Evolutionary conservation across 305 asterid genomes (phyloP).

Genomic region (Rubia tinctorum): DNA sequence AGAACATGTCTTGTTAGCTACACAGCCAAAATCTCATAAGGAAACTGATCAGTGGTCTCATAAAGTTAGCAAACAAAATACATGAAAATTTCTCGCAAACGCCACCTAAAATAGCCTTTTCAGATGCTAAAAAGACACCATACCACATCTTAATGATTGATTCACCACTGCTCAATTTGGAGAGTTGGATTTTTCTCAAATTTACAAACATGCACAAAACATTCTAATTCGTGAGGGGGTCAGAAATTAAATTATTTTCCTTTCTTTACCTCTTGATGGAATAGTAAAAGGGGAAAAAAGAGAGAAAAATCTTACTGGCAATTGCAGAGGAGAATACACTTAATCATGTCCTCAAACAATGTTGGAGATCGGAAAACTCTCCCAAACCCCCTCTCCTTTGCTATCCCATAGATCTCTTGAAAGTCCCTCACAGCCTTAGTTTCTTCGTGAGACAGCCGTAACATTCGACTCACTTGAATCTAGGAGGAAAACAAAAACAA

Average conservation of each 20-base stretch:
- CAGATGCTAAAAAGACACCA: background rate
- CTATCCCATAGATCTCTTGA: slow-evolving; percentile 50
- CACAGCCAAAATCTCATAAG: too few relatives aligned
- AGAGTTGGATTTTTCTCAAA: background rate
- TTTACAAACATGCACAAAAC: background rate
- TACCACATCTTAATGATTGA: background rate
- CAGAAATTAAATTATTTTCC: too few relatives aligned
- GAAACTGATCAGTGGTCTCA: background rate
- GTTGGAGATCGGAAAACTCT: slow-evolving; percentile 84
- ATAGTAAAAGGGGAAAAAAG: background rate
- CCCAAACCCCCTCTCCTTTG: slow-evolving; percentile 58
- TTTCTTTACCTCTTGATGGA: too few relatives aligned
- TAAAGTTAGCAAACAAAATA: background rate
- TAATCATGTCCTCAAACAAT: slow-evolving; percentile 86
- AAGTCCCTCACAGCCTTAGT: slow-evolving; percentile 49
- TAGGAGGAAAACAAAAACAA: slow-evolving; percentile 10
- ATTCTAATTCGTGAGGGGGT: background rate
- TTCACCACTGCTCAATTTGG: background rate
- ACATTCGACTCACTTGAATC: slow-evolving; percentile 78
- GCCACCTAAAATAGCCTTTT: background rate
- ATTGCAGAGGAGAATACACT: slow-evolving; percentile 83
- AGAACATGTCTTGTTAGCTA: background rate
- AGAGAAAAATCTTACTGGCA: slow-evolving; percentile 57
- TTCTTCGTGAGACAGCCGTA: slow-evolving; percentile 67
- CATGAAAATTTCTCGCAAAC: background rate